Evolutionary conservation across 352 stramenopile species (phyloP), one percentile per base, ranked within the genome.

Genomic region (Thraustochytrium striatum): DNA sequence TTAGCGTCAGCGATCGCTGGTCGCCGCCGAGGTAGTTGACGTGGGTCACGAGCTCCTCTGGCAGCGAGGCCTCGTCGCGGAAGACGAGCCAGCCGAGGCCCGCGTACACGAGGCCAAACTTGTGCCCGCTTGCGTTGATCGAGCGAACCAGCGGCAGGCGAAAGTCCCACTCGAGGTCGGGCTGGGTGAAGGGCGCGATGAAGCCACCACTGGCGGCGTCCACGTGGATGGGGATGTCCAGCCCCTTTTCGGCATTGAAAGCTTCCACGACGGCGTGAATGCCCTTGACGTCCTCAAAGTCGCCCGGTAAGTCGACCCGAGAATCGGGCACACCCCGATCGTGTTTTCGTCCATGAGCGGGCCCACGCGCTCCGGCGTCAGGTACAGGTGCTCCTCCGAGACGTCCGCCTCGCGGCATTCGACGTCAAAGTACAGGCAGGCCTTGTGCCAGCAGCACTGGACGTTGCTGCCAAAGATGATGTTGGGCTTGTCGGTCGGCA

Each of bases 341-440:
- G 92, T 97, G 86, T 96, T 94, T 62, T 97, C 92, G 73, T 97
- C 92, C 2, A 94, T 81, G 13, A 96, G 83, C 30, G 86, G 84
- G 16, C 86, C 82, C 8, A 89, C 88, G 25, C 89, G 87, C 58
- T 93, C 87, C 13, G 92, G 85, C 68, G 90, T 95, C 44, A 95
- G 87, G 61, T 94, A 87, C 16, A 95, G 89, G 25, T 81, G 87
- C 80, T 95, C 90, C 1, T 87, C 85, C 35, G 89, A 94, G 52
- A 97, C 89, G 58, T 92, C 87, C 39, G 91, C 90, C 72, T 95
- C 87, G 44, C 91, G 90, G 52, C 92, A 87, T 72, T 95, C 91
- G 61, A 97, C 89, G 79, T 97, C 92, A 86, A 97, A 96, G 85
- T 96, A 97, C 81, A 91, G 91, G 87, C 91, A 96, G 85, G 95